A percentile compares a stretch with the other conserved stretches of the same genome.
phyloP scores from a whole-genome alignment of 768 basidiomycete genomes.

The Pleurotus giganteus region DNA sequence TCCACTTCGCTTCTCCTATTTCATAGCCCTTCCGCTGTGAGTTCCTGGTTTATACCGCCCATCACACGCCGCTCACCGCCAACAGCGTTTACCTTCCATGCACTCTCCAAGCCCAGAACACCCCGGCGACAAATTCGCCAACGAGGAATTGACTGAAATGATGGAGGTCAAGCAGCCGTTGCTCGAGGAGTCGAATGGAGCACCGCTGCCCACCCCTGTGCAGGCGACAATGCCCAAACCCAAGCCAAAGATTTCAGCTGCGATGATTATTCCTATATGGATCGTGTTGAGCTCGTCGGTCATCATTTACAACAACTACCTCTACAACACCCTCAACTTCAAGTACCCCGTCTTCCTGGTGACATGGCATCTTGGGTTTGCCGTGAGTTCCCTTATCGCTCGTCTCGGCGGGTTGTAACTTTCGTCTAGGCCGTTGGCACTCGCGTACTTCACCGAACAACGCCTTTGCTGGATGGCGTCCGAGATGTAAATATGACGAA shows the following conservation, averaged over 20 bases:
- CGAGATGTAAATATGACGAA: constrained; percentile 79
- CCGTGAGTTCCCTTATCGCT: constrained; percentile 37
- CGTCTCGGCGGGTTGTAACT: neutral
- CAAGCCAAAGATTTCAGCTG: constrained; percentile 58
- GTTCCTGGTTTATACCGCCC: neutral
- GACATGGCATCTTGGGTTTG: constrained; percentile 79
- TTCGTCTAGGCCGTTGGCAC: constrained; percentile 70
- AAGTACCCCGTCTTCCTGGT: constrained; percentile 91
- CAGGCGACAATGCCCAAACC: constrained; percentile 36
- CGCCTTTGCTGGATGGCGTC: constrained; percentile 71
- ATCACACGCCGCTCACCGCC: neutral
- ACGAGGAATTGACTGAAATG: constrained; percentile 13
- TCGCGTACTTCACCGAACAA: constrained; percentile 79
- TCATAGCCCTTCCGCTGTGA: neutral
- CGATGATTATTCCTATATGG: constrained; percentile 88
- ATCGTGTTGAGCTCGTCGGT: constrained; percentile 85
- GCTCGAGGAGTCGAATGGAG: constrained; percentile 7
- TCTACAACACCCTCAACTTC: constrained; percentile 82
- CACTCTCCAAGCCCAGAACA: constrained; percentile 1
- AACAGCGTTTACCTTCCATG: constrained; percentile 7
- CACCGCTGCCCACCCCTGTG: constrained; percentile 57
- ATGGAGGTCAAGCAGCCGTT: constrained; percentile 7
- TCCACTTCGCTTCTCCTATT: neutral
- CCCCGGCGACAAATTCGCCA: constrained; percentile 9
- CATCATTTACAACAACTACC: constrained; percentile 94